Evolutionary conservation across 1,284 basidiomycete genomes (phyloP).

Genomic region (Bjerkandera adusta): DNA sequence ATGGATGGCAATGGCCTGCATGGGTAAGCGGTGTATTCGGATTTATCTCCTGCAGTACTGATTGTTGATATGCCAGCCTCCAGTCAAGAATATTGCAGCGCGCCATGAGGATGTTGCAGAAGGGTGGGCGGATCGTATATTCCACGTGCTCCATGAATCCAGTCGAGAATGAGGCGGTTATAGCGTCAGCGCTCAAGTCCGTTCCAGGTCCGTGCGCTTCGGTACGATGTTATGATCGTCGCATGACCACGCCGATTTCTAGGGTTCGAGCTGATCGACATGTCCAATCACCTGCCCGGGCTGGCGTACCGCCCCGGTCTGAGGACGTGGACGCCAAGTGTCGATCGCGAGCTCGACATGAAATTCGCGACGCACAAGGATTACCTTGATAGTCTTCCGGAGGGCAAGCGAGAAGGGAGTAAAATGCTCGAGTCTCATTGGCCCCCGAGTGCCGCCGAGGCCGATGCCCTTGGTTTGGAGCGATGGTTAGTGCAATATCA

Average conservation of each 20-base stretch:
- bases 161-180: slow-evolving; percentile 96
- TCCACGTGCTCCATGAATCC: slow-evolving; percentile 99
- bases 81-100: slow-evolving; percentile 92
- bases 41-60: neutral
- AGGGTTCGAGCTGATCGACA: slow-evolving; percentile 85
- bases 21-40: slow-evolving; percentile 42
- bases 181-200: slow-evolving; percentile 78
- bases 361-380: slow-evolving; percentile 55
- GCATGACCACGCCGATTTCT: neutral
- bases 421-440: slow-evolving; percentile 76
- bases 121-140: slow-evolving; percentile 91
- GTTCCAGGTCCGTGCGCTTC: slow-evolving; percentile 53
- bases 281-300: slow-evolving; percentile 66
- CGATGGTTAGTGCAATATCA: slow-evolving; percentile 55
- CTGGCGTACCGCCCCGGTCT: slow-evolving; percentile 79
- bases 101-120: slow-evolving; percentile 88
- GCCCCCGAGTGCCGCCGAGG: slow-evolving; percentile 64
- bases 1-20: slow-evolving; percentile 92
- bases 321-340: slow-evolving; percentile 71
- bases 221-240: slow-evolving; percentile 5
- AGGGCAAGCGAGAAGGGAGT: slow-evolving; percentile 44
- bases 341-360: slow-evolving; percentile 41
- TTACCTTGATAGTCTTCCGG: slow-evolving; percentile 49
- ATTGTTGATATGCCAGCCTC: slow-evolving; percentile 45
- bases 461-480: slow-evolving; percentile 56